phyloP scores from a whole-genome alignment of 2,329 filamentous ascomycete species.

The Onygenales sp. region DNA sequence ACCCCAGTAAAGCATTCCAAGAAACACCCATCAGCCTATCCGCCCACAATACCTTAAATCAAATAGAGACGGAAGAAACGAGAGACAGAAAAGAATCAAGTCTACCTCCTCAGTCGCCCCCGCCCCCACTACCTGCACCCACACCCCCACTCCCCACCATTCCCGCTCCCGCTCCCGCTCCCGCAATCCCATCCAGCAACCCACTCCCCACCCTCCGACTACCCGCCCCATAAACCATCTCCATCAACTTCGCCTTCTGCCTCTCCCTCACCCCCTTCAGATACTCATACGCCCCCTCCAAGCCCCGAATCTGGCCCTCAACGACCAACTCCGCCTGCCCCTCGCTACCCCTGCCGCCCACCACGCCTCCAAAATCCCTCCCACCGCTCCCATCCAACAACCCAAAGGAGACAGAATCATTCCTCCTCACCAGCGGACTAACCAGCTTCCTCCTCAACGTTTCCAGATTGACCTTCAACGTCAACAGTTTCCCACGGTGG shows the following conservation, averaged over 20 bases:
- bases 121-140: too few species aligned
- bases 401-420: conserved; percentile 40
- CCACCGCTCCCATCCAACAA: conserved; percentile 19
- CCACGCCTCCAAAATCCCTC: conserved; percentile 1
- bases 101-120: too few species aligned
- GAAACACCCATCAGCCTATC: too few species aligned
- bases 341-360: conserved; percentile 18
- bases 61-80: too few species aligned
- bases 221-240: conserved; percentile 59
- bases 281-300: conserved; percentile 71
- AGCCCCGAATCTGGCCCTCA: conserved; percentile 74
- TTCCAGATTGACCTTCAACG: conserved; percentile 79
- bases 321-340: conserved; percentile 43
- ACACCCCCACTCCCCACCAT: too few species aligned
- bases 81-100: too few species aligned
- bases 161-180: not conserved
- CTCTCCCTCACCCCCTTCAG: conserved; percentile 64
- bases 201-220: conserved; percentile 9
- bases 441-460: conserved; percentile 74
- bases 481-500: conserved; percentile 74
- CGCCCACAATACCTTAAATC: too few species aligned
- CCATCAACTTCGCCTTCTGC: conserved; percentile 76
- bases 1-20: too few species aligned
- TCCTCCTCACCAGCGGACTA: conserved; percentile 67
- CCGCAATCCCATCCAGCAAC: not conserved